Evolutionary conservation across 331 rosid species (phyloP).

Genomic region (Cucumis variabilis): DNA sequence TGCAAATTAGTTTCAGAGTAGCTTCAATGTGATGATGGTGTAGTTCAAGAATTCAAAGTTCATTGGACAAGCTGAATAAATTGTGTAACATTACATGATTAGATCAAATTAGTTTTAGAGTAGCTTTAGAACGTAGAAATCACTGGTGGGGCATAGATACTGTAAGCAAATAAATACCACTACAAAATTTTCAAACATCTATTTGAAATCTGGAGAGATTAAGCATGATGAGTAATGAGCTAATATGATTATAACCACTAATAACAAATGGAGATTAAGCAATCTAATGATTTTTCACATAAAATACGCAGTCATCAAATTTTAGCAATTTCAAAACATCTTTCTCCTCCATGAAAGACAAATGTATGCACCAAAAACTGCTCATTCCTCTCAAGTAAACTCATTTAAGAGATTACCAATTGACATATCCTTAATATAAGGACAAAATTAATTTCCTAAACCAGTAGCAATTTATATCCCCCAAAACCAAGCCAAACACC

Average conservation of each 20-base stretch:
- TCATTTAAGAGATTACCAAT: not conserved
- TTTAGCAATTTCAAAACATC: not conserved
- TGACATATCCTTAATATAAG: not conserved
- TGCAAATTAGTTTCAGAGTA: too few species aligned
- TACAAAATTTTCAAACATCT: not conserved
- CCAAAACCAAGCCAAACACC: too few species aligned
- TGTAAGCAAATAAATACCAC: not conserved
- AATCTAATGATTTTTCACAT: conserved; percentile 12
- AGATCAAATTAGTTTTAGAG: not conserved
- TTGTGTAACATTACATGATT: not conserved
- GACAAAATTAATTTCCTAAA: not conserved
- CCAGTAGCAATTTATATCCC: too few species aligned
- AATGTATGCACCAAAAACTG: not conserved
- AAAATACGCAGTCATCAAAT: not conserved
- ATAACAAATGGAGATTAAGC: not conserved
- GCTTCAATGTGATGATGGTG: conserved; percentile 61
- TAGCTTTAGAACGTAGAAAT: not conserved
- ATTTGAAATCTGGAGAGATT: not conserved
- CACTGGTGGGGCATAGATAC: not conserved
- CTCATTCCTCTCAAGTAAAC: not conserved
- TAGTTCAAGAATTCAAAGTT: conserved; percentile 88
- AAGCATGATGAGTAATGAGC: not conserved
- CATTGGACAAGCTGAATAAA: conserved; percentile 85
- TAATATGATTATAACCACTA: not conserved
- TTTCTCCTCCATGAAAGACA: not conserved